A percentile compares a stretch with the other conserved stretches of the same genome.
phyloP scores from a whole-genome alignment of 192 early-diverging fungal species.

The Pecoramyces ruminantium region DNA sequence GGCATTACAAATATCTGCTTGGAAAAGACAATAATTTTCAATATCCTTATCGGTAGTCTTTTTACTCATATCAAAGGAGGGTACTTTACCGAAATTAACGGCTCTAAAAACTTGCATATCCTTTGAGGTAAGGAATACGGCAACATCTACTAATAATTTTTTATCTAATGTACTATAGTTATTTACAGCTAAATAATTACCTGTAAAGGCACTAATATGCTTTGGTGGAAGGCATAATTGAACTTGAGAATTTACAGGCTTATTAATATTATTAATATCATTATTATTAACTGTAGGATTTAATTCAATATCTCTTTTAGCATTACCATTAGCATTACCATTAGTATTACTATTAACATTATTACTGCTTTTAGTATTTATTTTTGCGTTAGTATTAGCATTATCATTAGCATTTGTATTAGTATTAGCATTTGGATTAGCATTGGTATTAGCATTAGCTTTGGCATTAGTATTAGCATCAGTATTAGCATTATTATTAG shows the following conservation, averaged over 20 bases:
- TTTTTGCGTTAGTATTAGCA: no score
- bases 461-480: no score
- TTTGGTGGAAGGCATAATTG: background rate
- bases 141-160: background rate
- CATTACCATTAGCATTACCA: no score
- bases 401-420: no score
- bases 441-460: no score
- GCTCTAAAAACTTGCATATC: background rate
- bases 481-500: no score
- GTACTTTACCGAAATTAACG: background rate
- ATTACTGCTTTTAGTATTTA: no score
- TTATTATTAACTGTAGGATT: no score
- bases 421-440: no score
- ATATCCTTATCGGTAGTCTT: background rate
- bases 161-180: background rate
- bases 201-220: background rate
- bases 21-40: background rate
- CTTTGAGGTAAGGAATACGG: background rate
- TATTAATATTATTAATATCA: no score
- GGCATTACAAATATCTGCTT: background rate
- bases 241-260: background rate
- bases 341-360: no score
- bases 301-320: no score
- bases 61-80: background rate
- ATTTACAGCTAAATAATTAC: background rate